These are phyloP conservation scores for Thelephora terrestris DNA, from an alignment of 1,284 basidiomycete genomes.

Conservation along the genomic window DNA sequence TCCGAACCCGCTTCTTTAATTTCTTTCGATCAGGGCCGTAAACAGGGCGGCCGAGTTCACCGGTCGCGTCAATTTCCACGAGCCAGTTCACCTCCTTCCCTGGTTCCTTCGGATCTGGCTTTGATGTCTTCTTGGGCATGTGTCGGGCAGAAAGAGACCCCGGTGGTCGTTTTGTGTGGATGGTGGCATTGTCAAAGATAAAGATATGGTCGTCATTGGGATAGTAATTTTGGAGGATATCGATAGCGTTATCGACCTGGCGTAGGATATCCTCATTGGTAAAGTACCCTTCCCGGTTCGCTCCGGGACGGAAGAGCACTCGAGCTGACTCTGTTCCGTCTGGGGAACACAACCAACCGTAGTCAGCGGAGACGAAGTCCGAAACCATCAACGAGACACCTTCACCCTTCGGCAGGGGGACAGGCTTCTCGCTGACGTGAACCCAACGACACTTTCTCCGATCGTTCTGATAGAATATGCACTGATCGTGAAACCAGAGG, in stretches of 20 bases:
- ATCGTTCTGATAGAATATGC: constrained; percentile 21
- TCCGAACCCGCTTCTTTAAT: too few species aligned
- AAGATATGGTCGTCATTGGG: too few species aligned
- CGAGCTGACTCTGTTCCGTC: constrained; percentile 15
- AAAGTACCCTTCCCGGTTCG: constrained; percentile 27
- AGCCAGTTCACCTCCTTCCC: too few species aligned
- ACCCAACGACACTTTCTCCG: constrained; percentile 14
- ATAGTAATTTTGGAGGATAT: too few species aligned
- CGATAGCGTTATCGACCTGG: constrained; percentile 21
- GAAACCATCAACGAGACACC: constrained; percentile 30
- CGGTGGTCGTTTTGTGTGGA: too few species aligned
- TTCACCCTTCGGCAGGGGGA: constrained; percentile 19
- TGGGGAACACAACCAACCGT: constrained; percentile 25
- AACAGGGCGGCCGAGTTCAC: too few species aligned
- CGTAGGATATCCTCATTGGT: constrained; percentile 19
- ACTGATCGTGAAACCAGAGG: constrained; percentile 17
- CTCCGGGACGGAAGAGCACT: constrained; percentile 20
- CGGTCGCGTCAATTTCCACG: too few species aligned
- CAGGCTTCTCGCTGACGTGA: constrained; percentile 8
- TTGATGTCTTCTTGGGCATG: too few species aligned
- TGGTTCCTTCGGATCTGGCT: too few species aligned
- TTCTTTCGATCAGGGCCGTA: too few species aligned
- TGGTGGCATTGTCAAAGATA: too few species aligned
- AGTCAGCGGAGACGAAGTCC: constrained; percentile 34
- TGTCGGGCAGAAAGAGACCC: too few species aligned